These are phyloP conservation scores for Glutinoglossum americanum DNA, from an alignment of 495 filamentous ascomycete species.

Conservation along the genomic window DNA sequence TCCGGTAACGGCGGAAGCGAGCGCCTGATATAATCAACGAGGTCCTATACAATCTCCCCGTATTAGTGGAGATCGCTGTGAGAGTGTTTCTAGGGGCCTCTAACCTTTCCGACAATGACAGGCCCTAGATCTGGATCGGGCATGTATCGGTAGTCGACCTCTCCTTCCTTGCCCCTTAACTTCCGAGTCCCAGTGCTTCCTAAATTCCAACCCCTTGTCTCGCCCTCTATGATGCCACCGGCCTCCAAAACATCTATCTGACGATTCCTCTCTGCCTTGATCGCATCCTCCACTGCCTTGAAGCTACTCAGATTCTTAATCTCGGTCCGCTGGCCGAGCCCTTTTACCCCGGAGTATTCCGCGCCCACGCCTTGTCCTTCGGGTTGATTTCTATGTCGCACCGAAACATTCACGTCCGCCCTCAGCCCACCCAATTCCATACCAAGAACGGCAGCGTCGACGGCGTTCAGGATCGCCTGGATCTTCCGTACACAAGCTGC, in stretches of 20 bases:
- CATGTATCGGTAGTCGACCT: constrained; percentile 97
- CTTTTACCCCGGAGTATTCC: constrained; percentile 30
- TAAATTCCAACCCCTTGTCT: constrained; percentile 85
- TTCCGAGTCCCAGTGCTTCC: constrained; percentile 52
- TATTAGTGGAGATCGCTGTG: neutral
- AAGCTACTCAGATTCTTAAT: constrained; percentile 96
- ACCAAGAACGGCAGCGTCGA: constrained; percentile 63
- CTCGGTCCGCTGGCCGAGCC: constrained; percentile 73
- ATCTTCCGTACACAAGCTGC: constrained; percentile 76
- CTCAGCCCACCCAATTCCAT: constrained; percentile 87
- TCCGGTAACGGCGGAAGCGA: constrained; percentile 52
- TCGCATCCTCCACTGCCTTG: constrained; percentile 84
- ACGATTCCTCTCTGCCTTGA: constrained; percentile 71
- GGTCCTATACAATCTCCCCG: constrained; percentile 17
- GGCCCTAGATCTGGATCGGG: constrained; percentile 82
- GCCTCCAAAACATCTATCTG: constrained; percentile 65
- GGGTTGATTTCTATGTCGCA: constrained; percentile 28
- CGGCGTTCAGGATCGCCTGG: constrained; percentile 56
- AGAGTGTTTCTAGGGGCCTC: neutral
- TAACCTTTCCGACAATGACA: constrained; percentile 41
- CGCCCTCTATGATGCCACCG: constrained; percentile 58
- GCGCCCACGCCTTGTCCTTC: constrained; percentile 18
- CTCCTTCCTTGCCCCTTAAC: constrained; percentile 82
- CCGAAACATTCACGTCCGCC: constrained; percentile 90
- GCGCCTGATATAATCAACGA: constrained; percentile 36